Evolutionary conservation across 2,329 filamentous ascomycete species (phyloP).

Genomic region (Metarhizium guizhouense): DNA sequence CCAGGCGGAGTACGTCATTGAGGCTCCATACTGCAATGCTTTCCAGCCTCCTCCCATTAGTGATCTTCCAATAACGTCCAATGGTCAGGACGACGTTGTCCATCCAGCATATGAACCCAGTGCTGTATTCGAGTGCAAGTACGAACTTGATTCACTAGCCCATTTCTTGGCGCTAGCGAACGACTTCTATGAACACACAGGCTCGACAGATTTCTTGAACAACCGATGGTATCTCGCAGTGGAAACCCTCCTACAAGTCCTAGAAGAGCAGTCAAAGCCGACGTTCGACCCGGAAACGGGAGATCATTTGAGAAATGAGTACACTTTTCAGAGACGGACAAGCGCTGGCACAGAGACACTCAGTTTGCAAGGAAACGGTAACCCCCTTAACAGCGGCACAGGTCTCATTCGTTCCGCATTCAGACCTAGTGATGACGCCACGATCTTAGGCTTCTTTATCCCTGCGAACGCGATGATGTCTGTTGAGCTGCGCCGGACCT

Average conservation of each 20-base stretch:
- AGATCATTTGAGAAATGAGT: slow-evolving; percentile 61
- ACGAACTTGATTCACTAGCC: slow-evolving; percentile 91
- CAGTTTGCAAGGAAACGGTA: slow-evolving; percentile 73
- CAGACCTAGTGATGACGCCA: slow-evolving; percentile 89
- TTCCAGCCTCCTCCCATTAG: slow-evolving; percentile 91
- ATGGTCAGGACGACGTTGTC: slow-evolving; percentile 75
- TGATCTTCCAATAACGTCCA: slow-evolving; percentile 59
- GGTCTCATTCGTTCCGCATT: slow-evolving; percentile 87
- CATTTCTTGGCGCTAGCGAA: slow-evolving; percentile 82
- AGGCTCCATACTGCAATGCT: slow-evolving; percentile 94
- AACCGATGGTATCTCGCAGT: slow-evolving; percentile 72
- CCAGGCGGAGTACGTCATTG: slow-evolving; percentile 88
- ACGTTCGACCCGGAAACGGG: slow-evolving; percentile 68
- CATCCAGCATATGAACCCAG: slow-evolving; percentile 79
- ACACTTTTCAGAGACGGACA: slow-evolving; percentile 80
- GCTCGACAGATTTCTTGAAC: slow-evolving; percentile 69
- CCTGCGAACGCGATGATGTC: slow-evolving; percentile 95
- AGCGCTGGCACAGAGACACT: slow-evolving; percentile 84
- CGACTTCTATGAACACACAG: slow-evolving; percentile 74
- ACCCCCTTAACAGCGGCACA: slow-evolving; percentile 77
- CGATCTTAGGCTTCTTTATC: slow-evolving; percentile 89
- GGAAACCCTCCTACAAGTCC: slow-evolving; percentile 61
- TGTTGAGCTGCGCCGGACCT: slow-evolving; percentile 71
- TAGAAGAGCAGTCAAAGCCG: slow-evolving; percentile 68
- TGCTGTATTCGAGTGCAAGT: slow-evolving; percentile 96